Evolutionary conservation across 2,329 filamentous ascomycete genomes (phyloP).

Genomic region (Esteya vermicola): DNA sequence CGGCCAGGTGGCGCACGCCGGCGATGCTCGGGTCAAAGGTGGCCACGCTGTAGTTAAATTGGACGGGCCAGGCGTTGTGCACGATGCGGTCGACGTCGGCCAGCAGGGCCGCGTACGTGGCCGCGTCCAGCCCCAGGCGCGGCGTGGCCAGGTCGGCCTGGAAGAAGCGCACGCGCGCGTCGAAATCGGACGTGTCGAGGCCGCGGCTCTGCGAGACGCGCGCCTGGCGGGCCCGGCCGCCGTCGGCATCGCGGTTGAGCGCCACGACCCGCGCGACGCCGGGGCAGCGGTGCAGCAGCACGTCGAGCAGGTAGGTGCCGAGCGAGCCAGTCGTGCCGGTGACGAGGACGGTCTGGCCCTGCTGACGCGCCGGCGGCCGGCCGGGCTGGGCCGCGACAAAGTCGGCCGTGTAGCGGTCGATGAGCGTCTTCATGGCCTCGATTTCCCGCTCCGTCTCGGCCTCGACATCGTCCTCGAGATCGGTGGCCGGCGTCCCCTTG

Average conservation of each 20-base stretch:
- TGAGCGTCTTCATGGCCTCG: constrained; percentile 16
- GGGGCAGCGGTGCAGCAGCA: constrained; percentile 14
- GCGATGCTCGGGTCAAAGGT: constrained; percentile 36
- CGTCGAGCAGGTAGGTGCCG: constrained; percentile 30
- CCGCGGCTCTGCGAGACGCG: constrained; percentile 11
- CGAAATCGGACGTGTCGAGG: constrained; percentile 18
- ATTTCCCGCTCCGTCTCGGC: constrained; percentile 15
- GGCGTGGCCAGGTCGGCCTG: constrained; percentile 31
- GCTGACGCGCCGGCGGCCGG: constrained; percentile 10
- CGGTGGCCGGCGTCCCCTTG: constrained; percentile 5
- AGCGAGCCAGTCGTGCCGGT: constrained; percentile 35
- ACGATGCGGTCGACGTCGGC: constrained; percentile 28
- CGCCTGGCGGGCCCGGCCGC: constrained; percentile 22
- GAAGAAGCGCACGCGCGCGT: constrained; percentile 24
- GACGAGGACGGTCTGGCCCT: constrained; percentile 25
- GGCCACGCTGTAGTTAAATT: constrained; percentile 33
- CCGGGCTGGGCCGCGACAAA: constrained; percentile 9
- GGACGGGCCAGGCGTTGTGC: constrained; percentile 43
- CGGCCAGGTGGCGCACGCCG: constrained; percentile 33
- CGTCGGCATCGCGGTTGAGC: constrained; percentile 31
- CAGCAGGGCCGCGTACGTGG: constrained; percentile 21
- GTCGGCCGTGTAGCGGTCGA: constrained; percentile 20
- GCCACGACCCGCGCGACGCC: constrained; percentile 25
- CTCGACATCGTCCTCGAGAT: not conserved
- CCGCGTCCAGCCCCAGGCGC: constrained; percentile 29